These are phyloP conservation scores for Alternaria gaisen DNA, from an alignment of 2,329 filamentous ascomycete species.

Conservation along the genomic window DNA sequence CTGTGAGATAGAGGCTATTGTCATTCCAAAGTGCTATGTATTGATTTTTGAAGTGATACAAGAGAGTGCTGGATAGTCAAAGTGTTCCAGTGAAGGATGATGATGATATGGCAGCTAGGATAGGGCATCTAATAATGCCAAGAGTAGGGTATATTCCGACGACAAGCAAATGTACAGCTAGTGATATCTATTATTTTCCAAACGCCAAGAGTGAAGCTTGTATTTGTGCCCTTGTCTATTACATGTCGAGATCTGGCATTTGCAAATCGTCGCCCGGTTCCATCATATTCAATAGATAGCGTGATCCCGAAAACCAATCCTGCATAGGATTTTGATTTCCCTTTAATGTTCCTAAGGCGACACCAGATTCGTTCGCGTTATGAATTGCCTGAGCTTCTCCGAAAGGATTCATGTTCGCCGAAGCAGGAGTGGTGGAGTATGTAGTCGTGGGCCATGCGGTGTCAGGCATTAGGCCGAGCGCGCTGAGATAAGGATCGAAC, in stretches of 20 bases:
- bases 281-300: slow-evolving; percentile 70
- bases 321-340: slow-evolving; percentile 59
- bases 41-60: background rate
- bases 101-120: background rate
- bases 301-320: slow-evolving; percentile 73
- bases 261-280: slow-evolving; percentile 63
- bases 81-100: background rate
- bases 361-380: background rate
- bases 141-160: background rate
- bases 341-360: slow-evolving; percentile 18
- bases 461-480: slow-evolving; percentile 67
- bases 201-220: background rate
- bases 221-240: background rate
- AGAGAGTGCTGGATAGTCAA: background rate
- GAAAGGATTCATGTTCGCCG: slow-evolving; percentile 19
- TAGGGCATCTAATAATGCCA: background rate
- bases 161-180: background rate
- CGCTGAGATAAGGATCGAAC: slow-evolving; percentile 72
- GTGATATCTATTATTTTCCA: background rate
- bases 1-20: background rate
- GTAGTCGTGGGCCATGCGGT: slow-evolving; percentile 31
- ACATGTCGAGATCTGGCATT: slow-evolving; percentile 41
- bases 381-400: slow-evolving; percentile 6
- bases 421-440: slow-evolving; percentile 2
- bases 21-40: background rate